Evolutionary conservation across 176 grass and related monocot genomes (phyloP).

Genomic region (Carex cristatella): DNA sequence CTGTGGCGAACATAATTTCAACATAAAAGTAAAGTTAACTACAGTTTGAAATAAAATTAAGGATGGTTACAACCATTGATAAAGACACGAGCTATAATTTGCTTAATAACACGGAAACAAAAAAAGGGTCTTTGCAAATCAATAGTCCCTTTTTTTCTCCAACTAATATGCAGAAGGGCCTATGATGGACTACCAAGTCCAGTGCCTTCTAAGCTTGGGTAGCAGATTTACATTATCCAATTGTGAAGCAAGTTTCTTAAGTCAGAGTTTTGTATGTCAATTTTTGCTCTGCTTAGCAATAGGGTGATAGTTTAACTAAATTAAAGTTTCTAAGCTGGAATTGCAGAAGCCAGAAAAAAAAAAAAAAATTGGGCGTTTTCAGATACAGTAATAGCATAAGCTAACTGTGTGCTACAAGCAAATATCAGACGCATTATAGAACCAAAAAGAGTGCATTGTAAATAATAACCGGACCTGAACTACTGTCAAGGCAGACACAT

Average conservation of each 20-base stretch:
- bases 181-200: background rate
- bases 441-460: background rate
- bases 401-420: background rate
- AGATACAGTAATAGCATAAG: background rate
- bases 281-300: background rate
- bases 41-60: background rate
- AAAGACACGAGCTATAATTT: background rate
- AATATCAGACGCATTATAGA: background rate
- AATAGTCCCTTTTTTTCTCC: background rate
- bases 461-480: background rate
- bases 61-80: background rate
- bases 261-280: background rate
- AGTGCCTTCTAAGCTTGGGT: background rate
- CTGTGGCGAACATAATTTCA: constrained; percentile 25
- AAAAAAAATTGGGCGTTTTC: background rate
- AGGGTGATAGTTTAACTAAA: background rate
- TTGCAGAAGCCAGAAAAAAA: background rate
- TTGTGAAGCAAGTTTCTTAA: background rate
- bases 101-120: background rate
- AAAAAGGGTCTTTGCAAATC: background rate
- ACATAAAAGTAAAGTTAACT: background rate
- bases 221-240: background rate
- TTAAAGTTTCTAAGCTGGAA: background rate
- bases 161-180: background rate
- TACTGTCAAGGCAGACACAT: background rate